phyloP scores from a whole-genome alignment of 495 filamentous ascomycete genomes.

The Podospora pseudocomata region DNA sequence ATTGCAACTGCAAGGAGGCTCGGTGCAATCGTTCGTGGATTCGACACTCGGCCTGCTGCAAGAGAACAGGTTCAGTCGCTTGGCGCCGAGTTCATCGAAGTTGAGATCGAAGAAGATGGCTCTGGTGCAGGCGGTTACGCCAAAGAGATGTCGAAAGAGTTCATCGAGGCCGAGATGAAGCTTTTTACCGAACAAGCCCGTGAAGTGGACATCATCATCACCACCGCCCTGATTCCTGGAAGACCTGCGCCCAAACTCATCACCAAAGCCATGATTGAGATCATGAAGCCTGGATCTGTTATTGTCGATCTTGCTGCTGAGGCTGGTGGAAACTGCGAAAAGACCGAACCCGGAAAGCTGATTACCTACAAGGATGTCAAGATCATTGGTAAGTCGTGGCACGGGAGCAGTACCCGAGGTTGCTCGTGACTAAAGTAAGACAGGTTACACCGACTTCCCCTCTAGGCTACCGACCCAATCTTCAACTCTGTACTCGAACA shows the following conservation, averaged over 20 bases:
- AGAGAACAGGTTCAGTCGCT: slow-evolving; percentile 82
- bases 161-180: slow-evolving; percentile 84
- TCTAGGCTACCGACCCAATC: slow-evolving; percentile 77
- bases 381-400: slow-evolving; percentile 61
- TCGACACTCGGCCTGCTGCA: slow-evolving; percentile 73
- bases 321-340: slow-evolving; percentile 76
- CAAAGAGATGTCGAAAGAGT: slow-evolving; percentile 86
- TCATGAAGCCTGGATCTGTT: slow-evolving; percentile 79
- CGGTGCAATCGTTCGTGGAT: slow-evolving; percentile 80
- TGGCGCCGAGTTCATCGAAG: slow-evolving; percentile 79
- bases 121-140: slow-evolving; percentile 78
- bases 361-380: slow-evolving; percentile 68
- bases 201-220: slow-evolving; percentile 85
- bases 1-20: slow-evolving; percentile 75
- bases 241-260: slow-evolving; percentile 72
- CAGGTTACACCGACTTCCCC: slow-evolving; percentile 77
- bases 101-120: slow-evolving; percentile 78
- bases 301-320: slow-evolving; percentile 79
- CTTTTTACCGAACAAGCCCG: slow-evolving; percentile 75
- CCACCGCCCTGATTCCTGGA: slow-evolving; percentile 77
- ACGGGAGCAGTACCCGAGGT: not conserved
- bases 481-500: slow-evolving; percentile 81
- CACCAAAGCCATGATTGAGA: slow-evolving; percentile 69
- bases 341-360: slow-evolving; percentile 65
- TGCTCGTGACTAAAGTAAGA: slow-evolving; percentile 1